A percentile compares a stretch with the other conserved stretches of the same genome.
Evolutionary conservation across 768 basidiomycete genomes (phyloP).

Genomic region (Tremella fuciformis): DNA sequence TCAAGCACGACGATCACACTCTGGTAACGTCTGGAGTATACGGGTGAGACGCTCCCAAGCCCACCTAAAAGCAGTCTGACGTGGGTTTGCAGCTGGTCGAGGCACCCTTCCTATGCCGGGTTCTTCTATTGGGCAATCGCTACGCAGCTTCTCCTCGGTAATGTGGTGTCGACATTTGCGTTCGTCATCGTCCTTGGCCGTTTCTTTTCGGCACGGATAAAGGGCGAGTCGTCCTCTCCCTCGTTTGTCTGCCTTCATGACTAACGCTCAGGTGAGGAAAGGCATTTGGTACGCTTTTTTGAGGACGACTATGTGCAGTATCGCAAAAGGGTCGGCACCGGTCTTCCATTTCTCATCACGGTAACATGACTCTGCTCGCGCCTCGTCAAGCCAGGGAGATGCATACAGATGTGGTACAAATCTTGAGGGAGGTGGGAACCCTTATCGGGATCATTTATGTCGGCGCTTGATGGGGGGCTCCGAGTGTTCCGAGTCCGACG

Average conservation of each 20-base stretch:
- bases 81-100: conserved; percentile 62
- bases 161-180: conserved; percentile 67
- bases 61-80: neutral
- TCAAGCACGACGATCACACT: conserved; percentile 68
- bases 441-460: neutral
- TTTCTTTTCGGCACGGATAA: conserved; percentile 80
- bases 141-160: conserved; percentile 87
- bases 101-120: conserved; percentile 94
- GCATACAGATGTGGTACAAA: neutral
- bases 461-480: conserved; percentile 2
- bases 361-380: conserved; percentile 1
- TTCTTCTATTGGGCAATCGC: conserved; percentile 98
- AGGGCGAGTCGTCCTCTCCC: conserved; percentile 58
- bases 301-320: conserved; percentile 81
- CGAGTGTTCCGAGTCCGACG: conserved; percentile 17
- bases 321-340: conserved; percentile 71
- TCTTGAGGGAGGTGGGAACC: neutral
- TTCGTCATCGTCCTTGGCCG: conserved; percentile 71
- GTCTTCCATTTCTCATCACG: conserved; percentile 61
- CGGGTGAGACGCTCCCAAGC: conserved; percentile 57
- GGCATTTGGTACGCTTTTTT: conserved; percentile 76
- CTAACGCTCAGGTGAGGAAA: conserved; percentile 70
- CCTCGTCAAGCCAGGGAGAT: neutral
- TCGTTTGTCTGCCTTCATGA: neutral
- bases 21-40: conserved; percentile 90